These are phyloP conservation scores for Rhizopus microsporus DNA, from an alignment of 371 early-diverging fungal genomes.

Conservation along the genomic window DNA sequence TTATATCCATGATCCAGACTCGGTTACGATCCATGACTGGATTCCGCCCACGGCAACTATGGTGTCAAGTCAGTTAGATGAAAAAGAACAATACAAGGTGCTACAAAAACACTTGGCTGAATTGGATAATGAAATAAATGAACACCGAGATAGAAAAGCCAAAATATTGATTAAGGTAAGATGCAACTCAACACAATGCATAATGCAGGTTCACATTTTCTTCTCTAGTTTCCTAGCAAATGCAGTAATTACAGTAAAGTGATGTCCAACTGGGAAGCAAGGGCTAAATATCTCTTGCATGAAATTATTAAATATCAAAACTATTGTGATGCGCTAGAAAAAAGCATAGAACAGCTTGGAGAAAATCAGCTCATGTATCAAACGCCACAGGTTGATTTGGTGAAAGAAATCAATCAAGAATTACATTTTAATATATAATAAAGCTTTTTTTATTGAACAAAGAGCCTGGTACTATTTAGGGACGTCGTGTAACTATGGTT, in stretches of 20 bases:
- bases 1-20: conserved; percentile 28
- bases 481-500: background rate
- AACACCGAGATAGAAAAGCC: conserved; percentile 43
- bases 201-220: background rate
- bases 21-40: conserved; percentile 42
- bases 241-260: conserved; percentile 64
- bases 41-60: conserved; percentile 42
- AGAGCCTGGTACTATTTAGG: background rate
- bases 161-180: conserved; percentile 44
- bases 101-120: conserved; percentile 36
- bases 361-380: conserved; percentile 17
- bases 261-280: conserved; percentile 81
- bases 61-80: conserved; percentile 38
- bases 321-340: conserved; percentile 74
- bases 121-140: conserved; percentile 42
- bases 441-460: conserved; percentile 1
- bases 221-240: conserved; percentile 49
- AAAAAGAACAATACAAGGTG: conserved; percentile 33
- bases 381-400: conserved; percentile 30
- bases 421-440: conserved; percentile 21
- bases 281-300: conserved; percentile 75
- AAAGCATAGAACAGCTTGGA: conserved; percentile 24
- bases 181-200: no score
- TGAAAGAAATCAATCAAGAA: conserved; percentile 40
- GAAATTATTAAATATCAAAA: conserved; percentile 87